Percentiles rank a stretch among this genome's conserved stretches.
These are phyloP conservation scores for Akanthomyces uredinophilus DNA, from an alignment of 2,329 filamentous ascomycete species.

Conservation along the genomic window DNA sequence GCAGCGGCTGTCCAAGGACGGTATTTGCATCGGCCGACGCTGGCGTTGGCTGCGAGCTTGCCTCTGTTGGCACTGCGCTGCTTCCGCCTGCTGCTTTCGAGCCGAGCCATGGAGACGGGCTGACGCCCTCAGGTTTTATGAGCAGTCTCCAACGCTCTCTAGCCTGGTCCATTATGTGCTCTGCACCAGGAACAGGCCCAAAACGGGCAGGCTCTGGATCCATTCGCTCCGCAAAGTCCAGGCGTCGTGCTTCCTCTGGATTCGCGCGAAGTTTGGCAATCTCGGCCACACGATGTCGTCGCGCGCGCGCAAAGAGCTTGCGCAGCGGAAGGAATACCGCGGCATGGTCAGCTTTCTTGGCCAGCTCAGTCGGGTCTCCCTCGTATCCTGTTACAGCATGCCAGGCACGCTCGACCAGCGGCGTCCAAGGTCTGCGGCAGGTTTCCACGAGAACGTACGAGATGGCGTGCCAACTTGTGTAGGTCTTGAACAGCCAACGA, in stretches of 20 bases:
- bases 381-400: conserved; percentile 37
- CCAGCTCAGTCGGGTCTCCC: conserved; percentile 36
- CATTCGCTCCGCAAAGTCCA: conserved; percentile 45
- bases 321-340: conserved; percentile 50
- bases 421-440: conserved; percentile 42
- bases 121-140: conserved; percentile 32
- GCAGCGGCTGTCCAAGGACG: not conserved
- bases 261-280: conserved; percentile 43
- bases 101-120: conserved; percentile 15
- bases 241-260: conserved; percentile 41
- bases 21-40: too few relatives aligned
- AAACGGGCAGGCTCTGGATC: conserved; percentile 42
- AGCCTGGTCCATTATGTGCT: conserved; percentile 40
- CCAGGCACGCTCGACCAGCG: conserved; percentile 48
- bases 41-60: not conserved
- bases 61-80: not conserved
- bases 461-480: conserved; percentile 48
- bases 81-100: conserved; percentile 16
- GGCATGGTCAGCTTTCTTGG: conserved; percentile 40
- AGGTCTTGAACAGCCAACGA: conserved; percentile 46
- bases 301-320: conserved; percentile 49
- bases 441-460: conserved; percentile 45
- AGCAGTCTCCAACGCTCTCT: conserved; percentile 48
- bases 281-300: conserved; percentile 46
- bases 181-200: conserved; percentile 42